Evolutionary conservation across 2,329 filamentous ascomycete genomes (phyloP), one percentile per base, ranked within the genome.

Genomic region (Mollisia scopiformis): DNA sequence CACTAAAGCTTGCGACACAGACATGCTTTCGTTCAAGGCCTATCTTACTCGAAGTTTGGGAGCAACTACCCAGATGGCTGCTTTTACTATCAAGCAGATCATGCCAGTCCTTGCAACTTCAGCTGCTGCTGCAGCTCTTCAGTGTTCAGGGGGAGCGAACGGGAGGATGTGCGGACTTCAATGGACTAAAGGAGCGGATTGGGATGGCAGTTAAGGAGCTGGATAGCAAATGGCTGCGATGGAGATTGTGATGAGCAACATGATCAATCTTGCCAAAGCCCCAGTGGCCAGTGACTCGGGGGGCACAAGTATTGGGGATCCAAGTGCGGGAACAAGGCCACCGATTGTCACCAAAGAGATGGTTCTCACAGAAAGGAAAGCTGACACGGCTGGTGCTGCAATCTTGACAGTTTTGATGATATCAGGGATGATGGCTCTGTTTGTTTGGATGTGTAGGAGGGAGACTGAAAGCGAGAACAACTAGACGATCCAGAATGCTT

Each of bases 161-260:
- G 80, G 84, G 7, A 81, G 83, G 27, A 79, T 80, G 25, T 92
- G 89, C 69, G 88, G 88, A 11, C 84, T 88, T 86, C 81, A 82
- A 61, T 78, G 75, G 54, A 68, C 75, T 0, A 77, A 79, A 0
- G 68, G 67, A 4, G 88, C 79, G 67, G n/a, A 6, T 31, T 85
- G 88, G 63, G 81, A 82, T 41, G 82, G 78, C 62, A 88, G 87
- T 57, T 79, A 33, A 6, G 69, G 68, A 2, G 60, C 66, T 10
- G 70, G 69, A 84, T 86, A 43, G 83, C 85, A 59, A 84, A 84
- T 86, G 83, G 80, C 78, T 52, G 84, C 83, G 0, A 73, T 87
- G 16, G 81, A 81, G 51, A 77, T 83, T 28, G 78, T 86, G 54
- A 70, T 75, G 55, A 35, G 47, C 11, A 73, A 77, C 49, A 70